A percentile compares a stretch with the other conserved stretches of the same genome.
These are phyloP conservation scores for Eucalyptus virginea DNA, from an alignment of 345 rosid species.

Conservation along the genomic window DNA sequence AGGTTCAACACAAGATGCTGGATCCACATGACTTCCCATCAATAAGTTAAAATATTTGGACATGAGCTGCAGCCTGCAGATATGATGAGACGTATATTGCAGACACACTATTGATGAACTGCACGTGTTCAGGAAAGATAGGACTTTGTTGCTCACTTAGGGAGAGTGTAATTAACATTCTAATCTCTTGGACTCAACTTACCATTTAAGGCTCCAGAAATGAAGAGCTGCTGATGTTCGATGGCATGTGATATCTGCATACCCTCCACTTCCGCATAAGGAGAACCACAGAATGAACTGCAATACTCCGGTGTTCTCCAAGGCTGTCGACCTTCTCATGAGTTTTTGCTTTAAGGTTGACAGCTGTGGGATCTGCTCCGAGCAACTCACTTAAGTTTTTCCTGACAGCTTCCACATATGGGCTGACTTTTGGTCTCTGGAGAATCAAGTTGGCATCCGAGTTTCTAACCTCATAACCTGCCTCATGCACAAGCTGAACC, in stretches of 20 bases:
- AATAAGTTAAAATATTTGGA: background rate
- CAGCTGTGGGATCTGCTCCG: constrained; percentile 64
- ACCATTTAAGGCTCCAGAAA: background rate
- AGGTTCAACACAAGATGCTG: background rate
- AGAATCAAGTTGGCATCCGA: constrained; percentile 91
- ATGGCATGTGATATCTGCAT: background rate
- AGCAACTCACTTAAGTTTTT: constrained; percentile 59
- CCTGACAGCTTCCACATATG: constrained; percentile 68
- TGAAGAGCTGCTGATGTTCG: background rate
- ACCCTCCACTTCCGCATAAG: constrained; percentile 57
- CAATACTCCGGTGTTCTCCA: constrained; percentile 88
- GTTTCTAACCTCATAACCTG: constrained; percentile 87
- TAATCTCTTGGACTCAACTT: background rate
- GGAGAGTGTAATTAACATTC: background rate
- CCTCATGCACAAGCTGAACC: constrained; percentile 72
- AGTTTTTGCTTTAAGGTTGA: constrained; percentile 86
- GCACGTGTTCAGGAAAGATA: background rate
- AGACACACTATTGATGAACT: background rate
- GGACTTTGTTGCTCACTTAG: background rate
- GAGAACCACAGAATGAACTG: constrained; percentile 87
- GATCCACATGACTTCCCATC: background rate
- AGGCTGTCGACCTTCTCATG: constrained; percentile 93
- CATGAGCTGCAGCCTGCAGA: background rate
- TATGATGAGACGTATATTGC: background rate
- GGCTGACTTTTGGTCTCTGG: constrained; percentile 87